Evolutionary conservation across 2,329 filamentous ascomycete species (phyloP).

Genomic region (Mariannaea sp.): DNA sequence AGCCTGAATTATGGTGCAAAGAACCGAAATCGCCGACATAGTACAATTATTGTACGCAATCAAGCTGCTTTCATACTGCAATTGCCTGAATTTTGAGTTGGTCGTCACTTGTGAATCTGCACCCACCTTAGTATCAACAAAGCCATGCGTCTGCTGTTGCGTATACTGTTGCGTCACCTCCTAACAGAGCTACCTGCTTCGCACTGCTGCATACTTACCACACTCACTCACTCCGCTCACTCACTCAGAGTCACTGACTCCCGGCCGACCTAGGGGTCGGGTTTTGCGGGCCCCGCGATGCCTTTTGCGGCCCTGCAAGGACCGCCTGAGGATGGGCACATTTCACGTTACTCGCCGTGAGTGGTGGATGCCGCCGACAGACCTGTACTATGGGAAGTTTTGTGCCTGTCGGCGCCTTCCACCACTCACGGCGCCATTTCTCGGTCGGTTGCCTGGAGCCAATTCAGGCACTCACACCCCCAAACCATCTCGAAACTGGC

Average conservation of each 20-base stretch:
- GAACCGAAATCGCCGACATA: too few species aligned
- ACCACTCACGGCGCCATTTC: constrained; percentile 11
- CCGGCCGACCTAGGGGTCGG: constrained; percentile 14
- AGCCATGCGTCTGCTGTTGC: constrained; percentile 4
- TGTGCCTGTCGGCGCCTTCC: constrained; percentile 6
- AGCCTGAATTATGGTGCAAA: too few species aligned
- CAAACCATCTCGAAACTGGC: not conserved
- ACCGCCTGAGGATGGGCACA: constrained; percentile 1
- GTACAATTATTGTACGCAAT: too few species aligned
- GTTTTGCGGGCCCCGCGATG: constrained; percentile 6
- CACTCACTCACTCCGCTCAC: not conserved
- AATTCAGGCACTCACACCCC: not conserved
- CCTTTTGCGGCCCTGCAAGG: not conserved
- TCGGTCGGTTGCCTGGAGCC: not conserved
- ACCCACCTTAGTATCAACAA: not conserved
- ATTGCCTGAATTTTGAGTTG: too few species aligned
- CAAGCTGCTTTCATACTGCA: too few species aligned
- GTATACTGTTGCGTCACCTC: constrained; percentile 18
- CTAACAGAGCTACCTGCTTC: constrained; percentile 9
- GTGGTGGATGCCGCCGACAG: constrained; percentile 11
- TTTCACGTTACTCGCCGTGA: constrained; percentile 1
- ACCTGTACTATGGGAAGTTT: not conserved
- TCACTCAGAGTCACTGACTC: too few species aligned
- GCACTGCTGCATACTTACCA: not conserved
- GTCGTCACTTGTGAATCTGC: constrained; percentile 8